phyloP scores from a whole-genome alignment of 352 stramenopile species.

The Lagenidium sp. region DNA sequence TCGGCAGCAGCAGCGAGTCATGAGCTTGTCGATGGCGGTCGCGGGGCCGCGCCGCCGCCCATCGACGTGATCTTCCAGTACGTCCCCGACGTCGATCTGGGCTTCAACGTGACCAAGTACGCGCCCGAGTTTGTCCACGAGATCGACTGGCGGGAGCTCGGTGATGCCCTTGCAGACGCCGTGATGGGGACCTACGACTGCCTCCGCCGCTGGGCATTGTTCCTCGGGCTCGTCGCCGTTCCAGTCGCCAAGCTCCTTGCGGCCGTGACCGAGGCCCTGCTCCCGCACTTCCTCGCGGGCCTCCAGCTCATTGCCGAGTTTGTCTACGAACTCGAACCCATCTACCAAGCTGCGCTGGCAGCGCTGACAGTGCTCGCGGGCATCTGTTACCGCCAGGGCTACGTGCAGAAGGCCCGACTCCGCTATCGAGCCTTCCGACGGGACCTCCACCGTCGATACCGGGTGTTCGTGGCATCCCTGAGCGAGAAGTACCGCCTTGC shows the following conservation, averaged over 20 bases:
- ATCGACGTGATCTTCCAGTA: background rate
- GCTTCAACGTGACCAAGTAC: constrained; percentile 14
- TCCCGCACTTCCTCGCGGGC: constrained; percentile 53
- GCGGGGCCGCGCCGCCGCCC: background rate
- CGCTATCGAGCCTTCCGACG: constrained; percentile 42
- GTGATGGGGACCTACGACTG: constrained; percentile 50
- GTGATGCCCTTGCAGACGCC: constrained; percentile 37
- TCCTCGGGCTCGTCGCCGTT: constrained; percentile 35
- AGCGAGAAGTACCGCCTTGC: constrained; percentile 53
- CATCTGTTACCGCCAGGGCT: constrained; percentile 56
- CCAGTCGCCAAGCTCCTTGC: constrained; percentile 31
- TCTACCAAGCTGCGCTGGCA: constrained; percentile 37
- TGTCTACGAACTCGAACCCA: constrained; percentile 45
- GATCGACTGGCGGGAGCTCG: constrained; percentile 61
- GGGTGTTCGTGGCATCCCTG: constrained; percentile 57
- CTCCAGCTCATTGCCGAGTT: constrained; percentile 25
- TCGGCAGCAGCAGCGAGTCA: background rate
- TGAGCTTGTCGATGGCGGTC: no score
- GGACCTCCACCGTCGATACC: constrained; percentile 47
- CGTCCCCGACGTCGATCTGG: constrained; percentile 4
- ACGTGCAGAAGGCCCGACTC: constrained; percentile 42
- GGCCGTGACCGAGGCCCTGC: constrained; percentile 35
- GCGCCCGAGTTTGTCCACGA: constrained; percentile 33
- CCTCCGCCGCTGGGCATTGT: constrained; percentile 43
- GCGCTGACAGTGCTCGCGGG: constrained; percentile 17